These are phyloP conservation scores for Leishmania mexicana DNA, from an alignment of 208 protist species.

Conservation along the genomic window DNA sequence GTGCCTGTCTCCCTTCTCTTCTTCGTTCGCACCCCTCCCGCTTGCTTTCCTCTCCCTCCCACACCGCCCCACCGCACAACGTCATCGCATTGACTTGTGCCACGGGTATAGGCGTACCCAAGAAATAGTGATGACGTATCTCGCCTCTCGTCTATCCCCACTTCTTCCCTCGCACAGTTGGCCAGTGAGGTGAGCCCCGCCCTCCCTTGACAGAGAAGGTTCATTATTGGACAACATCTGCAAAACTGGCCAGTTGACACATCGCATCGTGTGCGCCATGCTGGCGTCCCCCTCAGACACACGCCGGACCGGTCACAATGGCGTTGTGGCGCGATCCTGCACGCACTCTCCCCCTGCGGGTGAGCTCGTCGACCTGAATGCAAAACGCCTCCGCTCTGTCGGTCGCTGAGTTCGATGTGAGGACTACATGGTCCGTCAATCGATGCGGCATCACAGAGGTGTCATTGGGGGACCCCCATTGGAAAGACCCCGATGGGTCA, in stretches of 20 bases:
- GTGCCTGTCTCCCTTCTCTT: not conserved
- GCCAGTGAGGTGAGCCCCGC: not conserved
- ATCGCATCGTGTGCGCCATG: not conserved
- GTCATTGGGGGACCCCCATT: not conserved
- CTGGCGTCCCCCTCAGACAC: not conserved
- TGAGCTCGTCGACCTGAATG: not conserved
- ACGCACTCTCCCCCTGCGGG: not conserved
- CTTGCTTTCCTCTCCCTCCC: not conserved
- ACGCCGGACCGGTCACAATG: not conserved
- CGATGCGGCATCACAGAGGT: not conserved
- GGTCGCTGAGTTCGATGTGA: not conserved
- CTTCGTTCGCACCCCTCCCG: not conserved
- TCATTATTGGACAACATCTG: not conserved
- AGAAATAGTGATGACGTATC: not conserved
- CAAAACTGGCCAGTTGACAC: not conserved
- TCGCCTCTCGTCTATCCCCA: not conserved
- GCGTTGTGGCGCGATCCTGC: not conserved
- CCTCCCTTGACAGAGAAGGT: not conserved
- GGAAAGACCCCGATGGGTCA: not conserved
- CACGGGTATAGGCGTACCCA: not conserved
- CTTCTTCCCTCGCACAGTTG: not conserved
- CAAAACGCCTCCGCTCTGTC: not conserved
- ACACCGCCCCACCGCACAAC: not conserved
- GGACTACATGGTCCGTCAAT: not conserved
- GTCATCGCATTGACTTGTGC: not conserved